Evolutionary conservation across 495 filamentous ascomycete genomes (phyloP).

Genomic region (Chaetomium cochliodes): DNA sequence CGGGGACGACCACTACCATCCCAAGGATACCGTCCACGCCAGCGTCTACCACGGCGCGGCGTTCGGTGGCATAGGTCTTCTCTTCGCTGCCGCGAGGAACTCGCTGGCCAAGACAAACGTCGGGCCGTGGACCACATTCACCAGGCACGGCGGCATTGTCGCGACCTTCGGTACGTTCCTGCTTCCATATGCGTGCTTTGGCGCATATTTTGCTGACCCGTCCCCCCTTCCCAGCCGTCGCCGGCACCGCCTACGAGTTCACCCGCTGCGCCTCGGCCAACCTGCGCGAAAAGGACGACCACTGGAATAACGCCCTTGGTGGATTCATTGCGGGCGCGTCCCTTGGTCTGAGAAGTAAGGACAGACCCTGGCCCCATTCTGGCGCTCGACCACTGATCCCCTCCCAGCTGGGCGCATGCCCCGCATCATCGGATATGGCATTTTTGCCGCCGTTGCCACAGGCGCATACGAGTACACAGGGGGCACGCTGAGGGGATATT

Average conservation of each 20-base stretch:
- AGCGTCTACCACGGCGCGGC: conserved; percentile 63
- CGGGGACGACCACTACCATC: conserved; percentile 58
- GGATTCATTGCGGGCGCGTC: conserved; percentile 43
- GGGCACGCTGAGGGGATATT: conserved; percentile 60
- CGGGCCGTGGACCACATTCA: conserved; percentile 72
- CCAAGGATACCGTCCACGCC: conserved; percentile 71
- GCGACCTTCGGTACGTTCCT: conserved; percentile 40
- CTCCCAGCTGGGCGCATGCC: conserved; percentile 68
- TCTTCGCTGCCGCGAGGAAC: conserved; percentile 78
- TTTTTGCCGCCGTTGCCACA: conserved; percentile 60
- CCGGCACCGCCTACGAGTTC: conserved; percentile 79
- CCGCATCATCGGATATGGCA: conserved; percentile 74
- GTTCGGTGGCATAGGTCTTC: conserved; percentile 64
- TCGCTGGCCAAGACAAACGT: conserved; percentile 77
- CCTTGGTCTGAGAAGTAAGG: conserved; percentile 41
- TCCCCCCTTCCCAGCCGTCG: conserved; percentile 57
- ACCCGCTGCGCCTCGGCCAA: conserved; percentile 47
- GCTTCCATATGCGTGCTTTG: not conserved
- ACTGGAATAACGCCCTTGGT: conserved; percentile 40
- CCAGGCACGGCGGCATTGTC: conserved; percentile 49
- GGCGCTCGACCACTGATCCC: not conserved
- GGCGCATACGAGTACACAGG: conserved; percentile 76
- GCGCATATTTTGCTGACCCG: conserved; percentile 28
- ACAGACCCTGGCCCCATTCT: too few relatives aligned
- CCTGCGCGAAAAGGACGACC: conserved; percentile 48